phyloP scores from a whole-genome alignment of 2,329 filamentous ascomycete genomes.

The Colletotrichum truncatum region DNA sequence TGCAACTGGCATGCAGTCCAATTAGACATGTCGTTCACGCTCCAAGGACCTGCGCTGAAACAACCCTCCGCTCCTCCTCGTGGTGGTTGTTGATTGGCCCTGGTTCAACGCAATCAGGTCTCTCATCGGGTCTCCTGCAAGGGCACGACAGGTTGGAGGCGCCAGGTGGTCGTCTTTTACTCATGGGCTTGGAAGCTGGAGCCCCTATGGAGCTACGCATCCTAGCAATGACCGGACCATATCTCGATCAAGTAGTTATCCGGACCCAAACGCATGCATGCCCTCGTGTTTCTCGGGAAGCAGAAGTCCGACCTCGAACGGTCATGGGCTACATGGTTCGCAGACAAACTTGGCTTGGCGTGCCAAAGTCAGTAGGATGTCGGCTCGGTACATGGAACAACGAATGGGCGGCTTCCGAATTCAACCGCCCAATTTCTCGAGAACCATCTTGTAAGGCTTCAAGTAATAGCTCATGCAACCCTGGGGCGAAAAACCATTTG shows the following conservation, averaged over 20 bases:
- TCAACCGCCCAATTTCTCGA: not conserved
- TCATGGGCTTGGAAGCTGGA: not conserved
- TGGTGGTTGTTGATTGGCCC: constrained; percentile 25
- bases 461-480: constrained; percentile 6
- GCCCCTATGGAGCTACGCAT: constrained; percentile 2
- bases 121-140: constrained; percentile 26
- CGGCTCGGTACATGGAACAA: constrained; percentile 4
- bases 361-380: not conserved
- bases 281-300: too few relatives aligned
- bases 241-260: constrained; percentile 11
- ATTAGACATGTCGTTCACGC: constrained; percentile 17
- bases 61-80: constrained; percentile 13
- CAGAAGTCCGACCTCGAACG: not conserved
- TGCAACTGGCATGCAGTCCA: constrained; percentile 13
- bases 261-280: not conserved
- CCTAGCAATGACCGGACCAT: not conserved
- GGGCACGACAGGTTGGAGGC: not conserved
- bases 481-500: not conserved
- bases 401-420: not conserved
- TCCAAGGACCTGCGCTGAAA: constrained; percentile 25
- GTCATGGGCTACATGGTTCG: not conserved
- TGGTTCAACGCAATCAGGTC: not conserved
- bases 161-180: not conserved
- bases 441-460: not conserved
- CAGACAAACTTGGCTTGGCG: not conserved